A percentile compares a stretch with the other conserved stretches of the same genome.
These are phyloP conservation scores for Xylaria palmicola DNA, from an alignment of 495 filamentous ascomycete genomes.

Conservation along the genomic window DNA sequence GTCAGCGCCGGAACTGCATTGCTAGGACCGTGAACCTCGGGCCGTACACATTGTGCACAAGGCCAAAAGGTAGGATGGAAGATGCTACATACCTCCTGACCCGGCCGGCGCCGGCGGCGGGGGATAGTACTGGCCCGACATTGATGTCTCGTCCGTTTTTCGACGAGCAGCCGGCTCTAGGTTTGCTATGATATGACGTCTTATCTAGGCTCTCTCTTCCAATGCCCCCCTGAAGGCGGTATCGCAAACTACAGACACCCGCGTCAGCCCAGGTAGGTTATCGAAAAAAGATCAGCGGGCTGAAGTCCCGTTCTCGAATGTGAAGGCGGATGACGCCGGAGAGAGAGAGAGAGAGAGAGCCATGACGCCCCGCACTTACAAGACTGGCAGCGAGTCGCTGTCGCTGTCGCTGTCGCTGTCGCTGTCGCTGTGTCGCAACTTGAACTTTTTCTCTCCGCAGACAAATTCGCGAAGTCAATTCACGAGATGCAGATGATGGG, in stretches of 20 bases:
- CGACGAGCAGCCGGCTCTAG: no score
- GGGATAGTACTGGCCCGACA: slow-evolving; percentile 31
- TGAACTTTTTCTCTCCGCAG: no score
- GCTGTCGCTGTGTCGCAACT: no score
- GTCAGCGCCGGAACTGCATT: slow-evolving; percentile 1
- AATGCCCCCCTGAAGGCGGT: neutral
- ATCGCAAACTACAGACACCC: neutral
- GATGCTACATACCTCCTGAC: slow-evolving; percentile 22
- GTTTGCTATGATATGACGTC: neutral
- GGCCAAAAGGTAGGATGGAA: neutral
- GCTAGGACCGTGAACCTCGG: no score
- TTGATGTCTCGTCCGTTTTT: slow-evolving; percentile 1
- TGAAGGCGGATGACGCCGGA: no score
- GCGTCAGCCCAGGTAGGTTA: neutral
- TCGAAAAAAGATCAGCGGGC: neutral
- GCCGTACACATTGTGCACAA: no score
- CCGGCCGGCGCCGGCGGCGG: slow-evolving; percentile 28
- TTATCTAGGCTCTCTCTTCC: neutral
- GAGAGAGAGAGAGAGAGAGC: neutral
- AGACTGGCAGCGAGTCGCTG: neutral
- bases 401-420: no score
- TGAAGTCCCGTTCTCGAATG: no score
- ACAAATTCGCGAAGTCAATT: no score
- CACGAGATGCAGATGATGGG: no score
- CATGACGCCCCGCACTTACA: neutral